phyloP scores from a whole-genome alignment of 306 rosid species.

The Vigna trinervia region DNA sequence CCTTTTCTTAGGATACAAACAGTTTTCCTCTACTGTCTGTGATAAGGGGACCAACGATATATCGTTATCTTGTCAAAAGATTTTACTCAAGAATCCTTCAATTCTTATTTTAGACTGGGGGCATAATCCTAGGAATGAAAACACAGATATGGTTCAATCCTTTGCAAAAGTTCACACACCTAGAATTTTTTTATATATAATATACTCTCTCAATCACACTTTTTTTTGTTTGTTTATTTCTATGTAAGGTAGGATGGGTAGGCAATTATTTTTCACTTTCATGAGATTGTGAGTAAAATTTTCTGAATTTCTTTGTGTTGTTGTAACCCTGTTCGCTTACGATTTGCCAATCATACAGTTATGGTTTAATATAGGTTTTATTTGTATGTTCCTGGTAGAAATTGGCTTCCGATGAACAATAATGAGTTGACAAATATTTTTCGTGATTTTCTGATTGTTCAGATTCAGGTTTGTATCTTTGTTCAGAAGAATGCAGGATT shows the following conservation, averaged over 20 bases:
- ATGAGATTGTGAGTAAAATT: not conserved
- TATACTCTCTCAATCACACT: too few relatives aligned
- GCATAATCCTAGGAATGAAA: constrained; percentile 89
- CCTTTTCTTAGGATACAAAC: constrained; percentile 91
- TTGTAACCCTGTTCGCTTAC: too few relatives aligned
- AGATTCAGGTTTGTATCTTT: not conserved
- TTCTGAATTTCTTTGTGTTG: not conserved
- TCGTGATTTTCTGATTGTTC: too few relatives aligned
- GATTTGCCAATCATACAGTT: too few relatives aligned
- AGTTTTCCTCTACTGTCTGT: constrained; percentile 78
- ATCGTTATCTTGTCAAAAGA: constrained; percentile 63
- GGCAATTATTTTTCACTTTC: not conserved
- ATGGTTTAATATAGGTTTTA: too few relatives aligned
- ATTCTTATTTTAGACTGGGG: constrained; percentile 95
- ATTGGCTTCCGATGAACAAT: not conserved
- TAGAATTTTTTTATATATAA: constrained; percentile 38
- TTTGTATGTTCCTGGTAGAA: not conserved
- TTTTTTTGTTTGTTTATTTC: too few relatives aligned
- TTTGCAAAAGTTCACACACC: constrained; percentile 81
- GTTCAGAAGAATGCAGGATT: not conserved
- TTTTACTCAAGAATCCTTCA: constrained; percentile 76
- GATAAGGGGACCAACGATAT: constrained; percentile 50
- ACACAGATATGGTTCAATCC: constrained; percentile 80
- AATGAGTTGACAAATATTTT: not conserved
- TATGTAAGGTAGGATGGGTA: constrained; percentile 55